A percentile compares a stretch with the other conserved stretches of the same genome.
Evolutionary conservation across 2,329 filamentous ascomycete species (phyloP).

Genomic region (Fusarium denticulatum): DNA sequence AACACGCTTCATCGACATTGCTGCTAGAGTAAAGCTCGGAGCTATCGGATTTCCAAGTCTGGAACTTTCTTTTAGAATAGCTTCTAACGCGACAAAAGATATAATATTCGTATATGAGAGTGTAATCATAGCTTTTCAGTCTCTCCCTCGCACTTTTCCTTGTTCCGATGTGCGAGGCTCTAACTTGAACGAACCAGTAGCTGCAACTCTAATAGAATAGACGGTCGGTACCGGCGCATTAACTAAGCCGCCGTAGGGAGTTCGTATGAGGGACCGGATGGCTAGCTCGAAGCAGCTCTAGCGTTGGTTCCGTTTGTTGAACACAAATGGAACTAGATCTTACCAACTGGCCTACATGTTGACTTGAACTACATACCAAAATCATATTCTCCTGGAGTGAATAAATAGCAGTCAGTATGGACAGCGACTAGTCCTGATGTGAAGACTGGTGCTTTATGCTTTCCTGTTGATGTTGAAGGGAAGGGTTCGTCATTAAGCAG

Average conservation of each 20-base stretch:
- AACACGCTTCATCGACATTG: neutral
- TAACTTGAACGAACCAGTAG: neutral
- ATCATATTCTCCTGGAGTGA: neutral
- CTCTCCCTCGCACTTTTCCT: neutral
- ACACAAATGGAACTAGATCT: neutral
- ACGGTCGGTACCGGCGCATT: neutral
- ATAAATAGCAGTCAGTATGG: neutral
- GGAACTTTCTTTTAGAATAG: neutral
- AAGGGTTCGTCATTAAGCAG: neutral
- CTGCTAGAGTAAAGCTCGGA: neutral
- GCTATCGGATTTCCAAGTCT: neutral
- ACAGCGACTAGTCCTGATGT: neutral
- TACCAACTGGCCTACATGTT: fast-evolving
- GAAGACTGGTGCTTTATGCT: neutral
- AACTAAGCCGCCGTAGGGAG: neutral
- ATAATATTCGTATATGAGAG: neutral
- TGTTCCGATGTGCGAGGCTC: neutral
- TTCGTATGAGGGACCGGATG: neutral
- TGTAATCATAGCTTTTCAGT: neutral
- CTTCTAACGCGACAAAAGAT: no score
- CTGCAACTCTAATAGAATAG: neutral
- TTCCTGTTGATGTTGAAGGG: neutral
- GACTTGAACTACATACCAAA: neutral
- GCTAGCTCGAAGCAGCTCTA: neutral
- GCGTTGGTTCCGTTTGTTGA: neutral